Evolutionary conservation across 1,139 yeast species (phyloP).

Genomic region (Nakaseomyces delphensis): DNA sequence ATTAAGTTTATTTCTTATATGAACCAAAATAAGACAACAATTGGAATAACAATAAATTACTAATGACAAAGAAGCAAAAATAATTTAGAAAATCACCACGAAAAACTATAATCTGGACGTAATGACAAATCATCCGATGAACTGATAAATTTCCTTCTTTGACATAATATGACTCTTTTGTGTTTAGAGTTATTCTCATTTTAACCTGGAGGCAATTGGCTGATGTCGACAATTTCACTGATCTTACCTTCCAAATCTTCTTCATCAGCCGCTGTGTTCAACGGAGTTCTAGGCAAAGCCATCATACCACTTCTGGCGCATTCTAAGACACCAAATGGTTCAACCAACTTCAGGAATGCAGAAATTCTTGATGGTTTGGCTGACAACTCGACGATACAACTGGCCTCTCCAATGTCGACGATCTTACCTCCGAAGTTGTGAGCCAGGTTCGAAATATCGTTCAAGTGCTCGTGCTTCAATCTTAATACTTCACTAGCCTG

Average conservation of each 20-base stretch:
- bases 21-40: too few relatives aligned
- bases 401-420: conserved; percentile 86
- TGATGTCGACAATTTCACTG: conserved; percentile 49
- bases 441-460: conserved; percentile 72
- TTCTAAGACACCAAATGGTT: conserved; percentile 93
- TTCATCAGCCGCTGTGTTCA: conserved; percentile 40
- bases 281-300: conserved; percentile 95
- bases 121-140: too few relatives aligned
- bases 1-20: too few relatives aligned
- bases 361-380: conserved; percentile 90
- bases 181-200: conserved; percentile 9
- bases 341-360: conserved; percentile 76
- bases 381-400: conserved; percentile 85
- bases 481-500: conserved; percentile 89
- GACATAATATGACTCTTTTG: too few relatives aligned
- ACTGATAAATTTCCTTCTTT: too few relatives aligned
- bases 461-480: conserved; percentile 84
- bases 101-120: too few relatives aligned
- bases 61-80: too few relatives aligned
- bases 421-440: conserved; percentile 86
- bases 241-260: conserved; percentile 32
- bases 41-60: too few relatives aligned
- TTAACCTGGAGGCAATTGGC: conserved; percentile 91
- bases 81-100: too few relatives aligned
- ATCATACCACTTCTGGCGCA: conserved; percentile 97